Conservation (phyloP, 2,329 filamentous ascomycete genomes). For the Scedosporium aurantiacum region DNA sequence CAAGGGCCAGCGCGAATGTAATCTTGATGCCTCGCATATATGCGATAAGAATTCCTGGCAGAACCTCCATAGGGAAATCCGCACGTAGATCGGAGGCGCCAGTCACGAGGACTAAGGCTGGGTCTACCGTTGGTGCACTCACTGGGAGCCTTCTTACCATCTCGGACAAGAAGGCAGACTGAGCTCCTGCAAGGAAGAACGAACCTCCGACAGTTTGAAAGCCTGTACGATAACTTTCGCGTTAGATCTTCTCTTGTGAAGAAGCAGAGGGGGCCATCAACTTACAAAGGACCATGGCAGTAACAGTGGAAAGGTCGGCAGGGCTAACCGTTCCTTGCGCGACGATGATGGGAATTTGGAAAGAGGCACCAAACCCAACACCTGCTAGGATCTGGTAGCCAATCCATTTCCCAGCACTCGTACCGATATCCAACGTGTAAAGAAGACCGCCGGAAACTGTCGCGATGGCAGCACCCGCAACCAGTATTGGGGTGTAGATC, state of each 20-base stretch:
- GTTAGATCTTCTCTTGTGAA: not conserved
- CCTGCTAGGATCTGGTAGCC: constrained; percentile 33
- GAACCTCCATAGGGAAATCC: constrained; percentile 26
- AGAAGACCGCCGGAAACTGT: constrained; percentile 29
- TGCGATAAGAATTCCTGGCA: constrained; percentile 42
- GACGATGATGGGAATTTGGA: constrained; percentile 31
- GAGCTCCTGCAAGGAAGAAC: constrained; percentile 30
- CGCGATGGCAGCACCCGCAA: constrained; percentile 21
- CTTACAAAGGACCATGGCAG: constrained; percentile 29
- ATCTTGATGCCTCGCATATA: constrained; percentile 57
- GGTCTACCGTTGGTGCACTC: not conserved
- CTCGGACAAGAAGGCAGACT: not conserved
- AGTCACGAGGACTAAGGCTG: constrained; percentile 22
- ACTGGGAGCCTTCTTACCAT: not conserved
- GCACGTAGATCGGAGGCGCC: constrained; percentile 45
- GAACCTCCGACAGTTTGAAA: constrained; percentile 28
- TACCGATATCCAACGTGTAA: constrained; percentile 25
- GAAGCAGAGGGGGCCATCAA: not conserved
- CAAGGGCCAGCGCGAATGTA: constrained; percentile 43
- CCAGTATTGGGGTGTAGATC: constrained; percentile 34
- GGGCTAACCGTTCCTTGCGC: constrained; percentile 28
- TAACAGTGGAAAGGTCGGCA: constrained; percentile 31
- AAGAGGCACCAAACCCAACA: constrained; percentile 27
- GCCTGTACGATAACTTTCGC: not conserved
- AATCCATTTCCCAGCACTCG: constrained; percentile 27